phyloP scores from a whole-genome alignment of 257 asterid genomes.

The Lithospermum erythrorhizon region DNA sequence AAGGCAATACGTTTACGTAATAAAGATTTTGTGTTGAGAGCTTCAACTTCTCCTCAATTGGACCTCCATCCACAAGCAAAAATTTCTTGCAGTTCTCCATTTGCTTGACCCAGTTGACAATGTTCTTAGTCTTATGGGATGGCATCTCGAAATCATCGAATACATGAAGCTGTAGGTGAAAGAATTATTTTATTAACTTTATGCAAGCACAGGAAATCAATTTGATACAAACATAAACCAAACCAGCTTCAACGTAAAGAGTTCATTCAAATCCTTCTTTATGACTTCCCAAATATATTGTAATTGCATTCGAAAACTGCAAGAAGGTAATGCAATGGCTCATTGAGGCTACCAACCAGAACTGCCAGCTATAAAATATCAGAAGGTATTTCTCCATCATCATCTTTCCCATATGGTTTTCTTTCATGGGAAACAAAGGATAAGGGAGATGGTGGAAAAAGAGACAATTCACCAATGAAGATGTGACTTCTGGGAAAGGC shows the following conservation, averaged over 20 bases:
- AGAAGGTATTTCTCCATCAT: neutral
- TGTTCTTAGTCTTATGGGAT: slow-evolving; percentile 81
- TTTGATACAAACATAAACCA: too few species aligned
- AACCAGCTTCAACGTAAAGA: too few species aligned
- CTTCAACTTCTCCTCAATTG: slow-evolving; percentile 62
- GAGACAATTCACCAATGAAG: too few species aligned
- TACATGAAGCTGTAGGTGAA: slow-evolving; percentile 52
- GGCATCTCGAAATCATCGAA: slow-evolving; percentile 79
- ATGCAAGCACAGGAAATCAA: neutral
- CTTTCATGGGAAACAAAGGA: neutral
- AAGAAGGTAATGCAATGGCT: too few species aligned
- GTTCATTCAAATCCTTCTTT: neutral
- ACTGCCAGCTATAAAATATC: neutral
- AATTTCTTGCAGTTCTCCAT: slow-evolving; percentile 68
- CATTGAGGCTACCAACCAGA: neutral
- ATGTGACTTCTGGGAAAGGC: neutral
- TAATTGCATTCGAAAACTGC: too few species aligned
- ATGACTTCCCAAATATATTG: neutral
- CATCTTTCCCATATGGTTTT: neutral
- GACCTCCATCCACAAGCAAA: slow-evolving; percentile 78
- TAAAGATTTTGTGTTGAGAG: slow-evolving; percentile 82
- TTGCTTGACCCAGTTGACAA: slow-evolving; percentile 54
- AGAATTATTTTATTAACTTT: neutral
- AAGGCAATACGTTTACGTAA: slow-evolving; percentile 78
- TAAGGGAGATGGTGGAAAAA: neutral